These are phyloP conservation scores for Closterium sp. DNA, from an alignment of 139 green algal species.

Conservation along the genomic window DNA sequence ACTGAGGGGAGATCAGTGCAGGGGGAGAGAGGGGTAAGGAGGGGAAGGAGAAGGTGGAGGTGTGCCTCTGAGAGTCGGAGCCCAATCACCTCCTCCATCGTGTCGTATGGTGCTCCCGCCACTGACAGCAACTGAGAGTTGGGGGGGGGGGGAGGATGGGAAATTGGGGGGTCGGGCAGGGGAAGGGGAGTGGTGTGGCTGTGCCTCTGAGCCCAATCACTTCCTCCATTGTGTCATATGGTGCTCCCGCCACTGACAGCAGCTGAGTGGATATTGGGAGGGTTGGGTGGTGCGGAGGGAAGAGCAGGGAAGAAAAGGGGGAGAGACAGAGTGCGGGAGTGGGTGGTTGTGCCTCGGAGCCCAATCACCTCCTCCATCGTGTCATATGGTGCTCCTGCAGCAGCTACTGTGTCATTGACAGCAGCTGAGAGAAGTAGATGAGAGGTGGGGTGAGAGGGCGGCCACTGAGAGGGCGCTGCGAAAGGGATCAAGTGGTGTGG, in stretches of 20 bases:
- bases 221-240: conserved; percentile 97
- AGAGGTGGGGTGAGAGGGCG: too few species aligned
- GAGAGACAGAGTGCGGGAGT: not conserved
- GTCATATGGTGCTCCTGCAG: conserved; percentile 79
- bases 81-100: conserved; percentile 95
- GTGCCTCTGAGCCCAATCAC: conserved; percentile 86
- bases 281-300: too few species aligned
- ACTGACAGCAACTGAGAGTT: too few species aligned
- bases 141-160: too few species aligned
- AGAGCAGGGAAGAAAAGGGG: not conserved
- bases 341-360: conserved; percentile 56
- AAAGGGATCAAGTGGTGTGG: not conserved
- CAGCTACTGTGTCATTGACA: too few species aligned
- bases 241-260: conserved; percentile 58
- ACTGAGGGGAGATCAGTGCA: not conserved
- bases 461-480: not conserved
- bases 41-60: not conserved
- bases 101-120: conserved; percentile 82
- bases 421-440: conserved; percentile 15
- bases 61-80: conserved; percentile 68
- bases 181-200: too few species aligned
- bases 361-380: conserved; percentile 96
- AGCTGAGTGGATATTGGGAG: conserved; percentile 6
- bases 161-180: not conserved
- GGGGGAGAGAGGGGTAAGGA: too few species aligned